Conservation (phyloP, 2,329 filamentous ascomycete genomes). For the Fusarium udum region DNA sequence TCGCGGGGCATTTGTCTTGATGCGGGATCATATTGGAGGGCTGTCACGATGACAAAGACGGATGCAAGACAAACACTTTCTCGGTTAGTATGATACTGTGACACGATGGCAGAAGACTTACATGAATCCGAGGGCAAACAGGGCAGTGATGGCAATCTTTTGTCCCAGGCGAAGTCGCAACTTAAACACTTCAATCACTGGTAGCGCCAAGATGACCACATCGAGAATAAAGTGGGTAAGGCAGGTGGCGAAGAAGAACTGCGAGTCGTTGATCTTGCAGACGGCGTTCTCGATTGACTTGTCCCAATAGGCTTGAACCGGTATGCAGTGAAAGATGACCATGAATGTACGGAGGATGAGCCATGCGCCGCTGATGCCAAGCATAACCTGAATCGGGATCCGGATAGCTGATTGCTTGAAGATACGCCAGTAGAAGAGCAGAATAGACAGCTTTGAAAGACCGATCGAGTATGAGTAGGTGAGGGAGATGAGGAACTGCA, state of each 20-base stretch:
- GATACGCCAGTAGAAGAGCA: conserved; percentile 46
- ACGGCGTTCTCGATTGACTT: conserved; percentile 37
- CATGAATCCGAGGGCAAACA: conserved; percentile 45
- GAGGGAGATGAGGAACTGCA: conserved; percentile 29
- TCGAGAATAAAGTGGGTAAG: conserved; percentile 48
- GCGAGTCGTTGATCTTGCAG: conserved; percentile 46
- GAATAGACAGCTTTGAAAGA: conserved; percentile 43
- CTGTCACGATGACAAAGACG: conserved; percentile 23
- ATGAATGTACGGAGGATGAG: conserved; percentile 46
- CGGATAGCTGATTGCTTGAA: conserved; percentile 43
- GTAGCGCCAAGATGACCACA: conserved; percentile 45
- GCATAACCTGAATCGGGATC: conserved; percentile 41
- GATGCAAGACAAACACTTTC: conserved; percentile 35
- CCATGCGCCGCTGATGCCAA: conserved; percentile 40
- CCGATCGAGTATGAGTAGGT: conserved; percentile 44
- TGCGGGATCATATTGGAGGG: conserved; percentile 23
- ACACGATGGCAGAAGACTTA: conserved; percentile 1
- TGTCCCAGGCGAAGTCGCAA: conserved; percentile 43
- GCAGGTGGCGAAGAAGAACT: conserved; percentile 48
- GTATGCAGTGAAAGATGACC: conserved; percentile 48
- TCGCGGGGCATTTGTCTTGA: conserved; percentile 38
- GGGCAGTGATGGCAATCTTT: conserved; percentile 42
- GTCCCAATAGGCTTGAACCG: conserved; percentile 49
- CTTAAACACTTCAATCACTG: conserved; percentile 45
- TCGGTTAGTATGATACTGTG: background rate